Evolutionary conservation across 306 rosid species (phyloP).

Genomic region (Arachis hypogaea): DNA sequence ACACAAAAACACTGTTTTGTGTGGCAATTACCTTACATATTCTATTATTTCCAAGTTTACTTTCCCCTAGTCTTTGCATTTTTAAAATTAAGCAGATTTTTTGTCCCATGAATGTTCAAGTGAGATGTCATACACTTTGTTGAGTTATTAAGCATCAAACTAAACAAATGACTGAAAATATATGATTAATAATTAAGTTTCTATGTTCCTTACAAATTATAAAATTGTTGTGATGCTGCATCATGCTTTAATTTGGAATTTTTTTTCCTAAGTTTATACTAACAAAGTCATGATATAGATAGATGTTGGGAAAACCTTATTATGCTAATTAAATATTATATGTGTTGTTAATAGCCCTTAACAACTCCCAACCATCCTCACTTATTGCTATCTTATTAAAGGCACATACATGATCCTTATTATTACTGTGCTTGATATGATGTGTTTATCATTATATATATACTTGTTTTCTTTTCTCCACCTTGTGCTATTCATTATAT

Average conservation of each 20-base stretch:
- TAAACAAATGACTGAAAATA: constrained; percentile 39
- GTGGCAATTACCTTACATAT: constrained; percentile 12
- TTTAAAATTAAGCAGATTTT: constrained; percentile 54
- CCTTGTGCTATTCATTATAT: constrained; percentile 43
- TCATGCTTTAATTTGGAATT: constrained; percentile 36
- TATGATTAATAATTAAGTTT: constrained; percentile 43
- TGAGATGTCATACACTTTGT: constrained; percentile 43
- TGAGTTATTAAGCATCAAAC: constrained; percentile 26
- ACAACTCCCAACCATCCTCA: constrained; percentile 39
- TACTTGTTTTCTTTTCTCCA: constrained; percentile 20
- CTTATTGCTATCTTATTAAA: constrained; percentile 37
- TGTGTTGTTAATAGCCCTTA: constrained; percentile 3
- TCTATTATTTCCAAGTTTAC: constrained; percentile 29
- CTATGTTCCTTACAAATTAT: constrained; percentile 47
- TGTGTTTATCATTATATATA: neutral
- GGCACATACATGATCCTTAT: constrained; percentile 35
- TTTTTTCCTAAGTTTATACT: constrained; percentile 23
- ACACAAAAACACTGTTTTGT: constrained; percentile 36
- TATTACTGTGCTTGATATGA: constrained; percentile 37
- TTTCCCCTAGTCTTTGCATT: constrained; percentile 47
- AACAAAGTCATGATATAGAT: constrained; percentile 44
- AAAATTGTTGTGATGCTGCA: constrained; percentile 30
- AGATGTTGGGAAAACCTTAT: constrained; percentile 35
- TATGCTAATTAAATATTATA: constrained; percentile 34
- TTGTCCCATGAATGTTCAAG: constrained; percentile 50